These are phyloP conservation scores for Phytopythium aichiense DNA, from an alignment of 352 stramenopile species.

Conservation along the genomic window DNA sequence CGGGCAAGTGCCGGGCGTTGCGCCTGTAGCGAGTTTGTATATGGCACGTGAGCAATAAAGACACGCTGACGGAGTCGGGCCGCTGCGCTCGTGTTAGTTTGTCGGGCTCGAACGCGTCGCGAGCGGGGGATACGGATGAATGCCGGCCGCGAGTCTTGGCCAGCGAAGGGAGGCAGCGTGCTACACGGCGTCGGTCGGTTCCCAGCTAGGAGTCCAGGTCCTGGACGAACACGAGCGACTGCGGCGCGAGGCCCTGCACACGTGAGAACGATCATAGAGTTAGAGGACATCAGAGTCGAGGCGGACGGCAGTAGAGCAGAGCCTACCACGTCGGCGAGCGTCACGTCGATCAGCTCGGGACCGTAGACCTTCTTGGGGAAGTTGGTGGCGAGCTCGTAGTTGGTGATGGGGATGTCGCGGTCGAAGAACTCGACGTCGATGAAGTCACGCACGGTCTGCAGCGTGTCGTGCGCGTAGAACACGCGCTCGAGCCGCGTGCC, in stretches of 20 bases:
- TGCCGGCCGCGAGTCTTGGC: neutral
- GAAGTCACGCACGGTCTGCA: constrained; percentile 74
- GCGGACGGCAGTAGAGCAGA: neutral
- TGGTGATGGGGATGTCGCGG: constrained; percentile 62
- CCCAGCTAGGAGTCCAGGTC: constrained; percentile 71
- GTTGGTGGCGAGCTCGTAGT: constrained; percentile 86
- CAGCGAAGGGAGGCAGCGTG: neutral
- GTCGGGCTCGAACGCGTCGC: neutral
- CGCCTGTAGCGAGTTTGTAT: constrained; percentile 24
- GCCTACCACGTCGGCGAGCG: constrained; percentile 67
- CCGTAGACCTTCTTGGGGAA: constrained; percentile 77
- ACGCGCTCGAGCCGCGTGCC: constrained; percentile 69
- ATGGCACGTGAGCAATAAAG: neutral
- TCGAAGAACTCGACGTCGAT: constrained; percentile 82
- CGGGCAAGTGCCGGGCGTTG: constrained; percentile 58
- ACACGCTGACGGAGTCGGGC: neutral
- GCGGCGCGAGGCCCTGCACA: constrained; percentile 58
- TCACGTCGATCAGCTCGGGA: constrained; percentile 51
- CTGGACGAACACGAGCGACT: constrained; percentile 78
- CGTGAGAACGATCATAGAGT: neutral
- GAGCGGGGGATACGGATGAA: neutral
- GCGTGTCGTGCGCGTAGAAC: constrained; percentile 78
- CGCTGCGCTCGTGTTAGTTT: neutral
- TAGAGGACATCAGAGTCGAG: neutral
- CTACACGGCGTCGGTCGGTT: neutral